phyloP scores from a whole-genome alignment of 169 alveolate species.

The Miamiensis avidus region DNA sequence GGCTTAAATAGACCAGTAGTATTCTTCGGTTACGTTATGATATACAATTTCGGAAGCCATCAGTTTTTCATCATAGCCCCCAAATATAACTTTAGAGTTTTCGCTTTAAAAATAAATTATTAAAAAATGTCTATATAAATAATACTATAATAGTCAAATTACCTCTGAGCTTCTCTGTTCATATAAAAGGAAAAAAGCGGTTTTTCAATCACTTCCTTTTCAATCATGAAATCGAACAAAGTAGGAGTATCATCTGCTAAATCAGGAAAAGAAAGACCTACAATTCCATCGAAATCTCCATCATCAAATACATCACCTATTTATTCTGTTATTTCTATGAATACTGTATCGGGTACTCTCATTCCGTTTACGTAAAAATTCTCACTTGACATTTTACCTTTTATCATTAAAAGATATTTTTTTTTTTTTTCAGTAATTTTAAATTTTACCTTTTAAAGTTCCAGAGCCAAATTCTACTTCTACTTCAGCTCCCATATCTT shows the following conservation, averaged over 20 bases:
- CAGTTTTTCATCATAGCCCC: slow-evolving; percentile 48
- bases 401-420: too few species aligned
- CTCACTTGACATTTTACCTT: neutral
- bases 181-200: slow-evolving; percentile 52
- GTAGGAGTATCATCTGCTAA: slow-evolving; percentile 45
- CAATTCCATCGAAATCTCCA: slow-evolving; percentile 55
- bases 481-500: neutral
- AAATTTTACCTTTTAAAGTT: neutral
- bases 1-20: slow-evolving; percentile 56
- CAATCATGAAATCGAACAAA: slow-evolving; percentile 58
- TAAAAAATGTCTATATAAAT: too few species aligned
- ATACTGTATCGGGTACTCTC: slow-evolving; percentile 13
- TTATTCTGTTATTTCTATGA: slow-evolving; percentile 55
- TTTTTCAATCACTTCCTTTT: slow-evolving; percentile 40
- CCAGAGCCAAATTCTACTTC: neutral
- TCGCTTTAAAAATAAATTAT: slow-evolving; percentile 8
- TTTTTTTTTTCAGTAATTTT: neutral
- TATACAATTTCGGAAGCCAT: slow-evolving; percentile 44
- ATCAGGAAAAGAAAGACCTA: slow-evolving; percentile 59
- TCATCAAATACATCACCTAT: slow-evolving; percentile 54
- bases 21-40: slow-evolving; percentile 46
- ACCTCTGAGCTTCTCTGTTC: slow-evolving; percentile 17
- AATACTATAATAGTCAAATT: too few species aligned
- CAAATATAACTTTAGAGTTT: slow-evolving; percentile 51
- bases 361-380: neutral